Base-by-base conservation (phyloP, 208 protist species). In the Crithidia mellificae region DNA sequence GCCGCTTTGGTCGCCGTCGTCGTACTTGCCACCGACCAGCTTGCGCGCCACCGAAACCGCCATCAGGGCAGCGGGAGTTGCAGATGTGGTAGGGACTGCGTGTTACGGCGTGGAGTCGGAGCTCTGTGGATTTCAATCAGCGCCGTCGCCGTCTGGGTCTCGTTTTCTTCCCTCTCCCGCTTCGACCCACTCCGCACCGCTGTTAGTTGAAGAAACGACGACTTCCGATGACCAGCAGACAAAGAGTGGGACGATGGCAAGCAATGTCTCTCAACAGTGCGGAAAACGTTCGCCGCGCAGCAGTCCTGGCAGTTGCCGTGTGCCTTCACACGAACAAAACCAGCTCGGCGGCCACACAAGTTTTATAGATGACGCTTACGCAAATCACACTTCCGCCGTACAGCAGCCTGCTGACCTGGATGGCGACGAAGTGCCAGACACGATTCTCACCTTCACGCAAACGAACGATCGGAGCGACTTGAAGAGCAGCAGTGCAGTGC, bases 91-190 rank as follows among this genome's bases (percentile, higher is more conserved):
- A 25, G 39, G 25, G 5, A 9, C 14, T 3, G 20, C 29, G 30
- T 47, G 39, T 34, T 62, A 53, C 20, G 55, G 65, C 4, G 54
- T 63, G 22, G 65, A 71, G 55, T 46, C 43, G 53, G 55, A 72
- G 47, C 56, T 64, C 24, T 57, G 54, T 43, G 39, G 57, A n/a
- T 46, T 67, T 57, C 59, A 50, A 58, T 27, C 46, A 17, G 1
- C n/a, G 6, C 6, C 20, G 3, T 41, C 46, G 17, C n/a, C 2
- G 41, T 22, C 52, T 8, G 25, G 12, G 2, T n/a, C 8, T 19
- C 32, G 27, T 6, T 8, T 61, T 0, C 36, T 11, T 2, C 22
- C 38, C 5, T 29, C 46, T 6, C 41, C 17, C 15, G 6, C 41
- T n/a, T 17, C 17, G 14, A 5, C 14, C 15, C 12, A 46, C 3